These are phyloP conservation scores for Emericellopsis cladophorae DNA, from an alignment of 2,329 filamentous ascomycete genomes.

Conservation along the genomic window DNA sequence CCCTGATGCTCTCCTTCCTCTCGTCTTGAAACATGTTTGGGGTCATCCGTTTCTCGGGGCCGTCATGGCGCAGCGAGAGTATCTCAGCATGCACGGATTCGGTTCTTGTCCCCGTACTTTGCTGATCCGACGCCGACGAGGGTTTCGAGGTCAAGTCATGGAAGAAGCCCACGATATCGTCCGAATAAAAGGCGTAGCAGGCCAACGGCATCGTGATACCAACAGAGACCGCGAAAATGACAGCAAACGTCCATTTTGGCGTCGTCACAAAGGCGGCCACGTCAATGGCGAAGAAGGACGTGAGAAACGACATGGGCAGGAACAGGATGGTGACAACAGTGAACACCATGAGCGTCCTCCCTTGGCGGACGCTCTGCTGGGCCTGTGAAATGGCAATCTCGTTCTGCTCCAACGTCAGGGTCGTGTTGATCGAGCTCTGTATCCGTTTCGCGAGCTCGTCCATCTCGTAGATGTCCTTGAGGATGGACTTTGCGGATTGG, in stretches of 20 bases:
- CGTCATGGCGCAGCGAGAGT: too few species aligned
- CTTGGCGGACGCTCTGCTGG: constrained; percentile 4
- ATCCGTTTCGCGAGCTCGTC: constrained; percentile 6
- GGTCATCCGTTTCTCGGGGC: too few species aligned
- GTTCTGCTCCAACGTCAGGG: constrained; percentile 6
- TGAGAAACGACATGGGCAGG: constrained; percentile 7
- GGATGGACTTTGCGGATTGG: constrained; percentile 2
- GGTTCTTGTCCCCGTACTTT: too few species aligned
- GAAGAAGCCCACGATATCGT: not conserved
- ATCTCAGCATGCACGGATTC: too few species aligned
- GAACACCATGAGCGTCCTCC: constrained; percentile 7
- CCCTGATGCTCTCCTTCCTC: too few species aligned
- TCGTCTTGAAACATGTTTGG: too few species aligned
- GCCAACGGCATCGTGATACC: not conserved
- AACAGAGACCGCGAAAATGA: constrained; percentile 2
- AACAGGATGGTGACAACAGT: constrained; percentile 8
- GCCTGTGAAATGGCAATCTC: constrained; percentile 6
- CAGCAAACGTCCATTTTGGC: constrained; percentile 5
- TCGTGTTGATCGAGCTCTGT: constrained; percentile 5
- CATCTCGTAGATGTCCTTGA: constrained; percentile 7
- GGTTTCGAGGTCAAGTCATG: too few species aligned
- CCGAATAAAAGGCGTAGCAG: not conserved
- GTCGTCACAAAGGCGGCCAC: constrained; percentile 5
- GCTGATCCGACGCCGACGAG: too few species aligned
- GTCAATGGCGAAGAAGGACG: constrained; percentile 7